These are phyloP conservation scores for Ceraceosorus guamensis DNA, from an alignment of 1,284 basidiomycete genomes.

Conservation along the genomic window DNA sequence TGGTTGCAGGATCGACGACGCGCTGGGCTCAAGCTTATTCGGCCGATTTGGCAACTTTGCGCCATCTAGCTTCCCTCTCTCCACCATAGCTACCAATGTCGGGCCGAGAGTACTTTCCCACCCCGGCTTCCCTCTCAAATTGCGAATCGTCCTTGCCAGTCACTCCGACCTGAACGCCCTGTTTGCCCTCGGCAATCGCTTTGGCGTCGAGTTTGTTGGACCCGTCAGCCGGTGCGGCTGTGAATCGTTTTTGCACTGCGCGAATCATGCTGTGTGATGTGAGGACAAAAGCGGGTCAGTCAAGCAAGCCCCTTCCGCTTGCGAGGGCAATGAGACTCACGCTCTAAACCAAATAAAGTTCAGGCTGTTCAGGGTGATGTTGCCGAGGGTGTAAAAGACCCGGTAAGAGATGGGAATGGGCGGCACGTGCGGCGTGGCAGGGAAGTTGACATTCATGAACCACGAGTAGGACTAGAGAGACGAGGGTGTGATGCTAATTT, in stretches of 20 bases:
- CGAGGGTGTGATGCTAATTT: slow-evolving; percentile 4
- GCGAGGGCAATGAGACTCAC: slow-evolving; percentile 7
- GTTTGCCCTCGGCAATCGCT: slow-evolving; percentile 25
- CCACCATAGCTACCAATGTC: slow-evolving; percentile 4
- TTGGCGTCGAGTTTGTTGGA: slow-evolving; percentile 16
- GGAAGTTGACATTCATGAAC: slow-evolving; percentile 34
- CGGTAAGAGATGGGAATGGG: slow-evolving; percentile 16
- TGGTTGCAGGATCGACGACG: too few species aligned
- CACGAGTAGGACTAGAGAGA: slow-evolving; percentile 28
- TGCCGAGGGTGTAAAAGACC: slow-evolving; percentile 32
- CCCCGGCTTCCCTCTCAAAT: slow-evolving; percentile 25
- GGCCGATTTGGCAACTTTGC: slow-evolving; percentile 4
- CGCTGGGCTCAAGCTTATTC: too few species aligned
- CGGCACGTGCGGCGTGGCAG: slow-evolving; percentile 23
- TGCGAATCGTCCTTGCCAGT: slow-evolving; percentile 25
- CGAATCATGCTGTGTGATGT: slow-evolving; percentile 18
- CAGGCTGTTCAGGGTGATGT: slow-evolving; percentile 33
- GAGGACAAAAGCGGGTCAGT: too few species aligned
- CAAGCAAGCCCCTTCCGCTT: too few species aligned
- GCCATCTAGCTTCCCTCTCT: slow-evolving; percentile 7
- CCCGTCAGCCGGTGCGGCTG: slow-evolving; percentile 12
- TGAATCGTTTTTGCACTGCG: slow-evolving; percentile 47
- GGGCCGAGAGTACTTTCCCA: slow-evolving; percentile 1
- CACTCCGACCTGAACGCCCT: slow-evolving; percentile 26
- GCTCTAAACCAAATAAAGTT: slow-evolving; percentile 51